These are phyloP conservation scores for Ganoderma sinense DNA, from an alignment of 1,284 basidiomycete genomes.

Conservation along the genomic window DNA sequence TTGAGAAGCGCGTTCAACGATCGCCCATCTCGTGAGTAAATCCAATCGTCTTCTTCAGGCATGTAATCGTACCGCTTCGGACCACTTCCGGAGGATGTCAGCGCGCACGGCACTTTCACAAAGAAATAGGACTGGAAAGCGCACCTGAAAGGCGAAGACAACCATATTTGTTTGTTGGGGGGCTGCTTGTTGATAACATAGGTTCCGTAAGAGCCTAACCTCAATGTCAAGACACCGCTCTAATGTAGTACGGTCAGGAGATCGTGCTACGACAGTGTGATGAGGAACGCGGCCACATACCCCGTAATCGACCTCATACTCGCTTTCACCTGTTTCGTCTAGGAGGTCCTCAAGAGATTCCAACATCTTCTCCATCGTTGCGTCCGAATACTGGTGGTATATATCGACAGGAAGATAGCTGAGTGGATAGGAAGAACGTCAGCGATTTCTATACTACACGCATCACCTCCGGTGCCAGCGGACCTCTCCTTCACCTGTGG, in stretches of 20 bases:
- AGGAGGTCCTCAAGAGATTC: slow-evolving; percentile 83
- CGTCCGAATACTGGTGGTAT: slow-evolving; percentile 85
- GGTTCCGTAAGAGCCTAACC: slow-evolving; percentile 86
- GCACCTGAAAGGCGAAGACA: slow-evolving; percentile 81
- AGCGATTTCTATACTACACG: slow-evolving; percentile 8
- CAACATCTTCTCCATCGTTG: slow-evolving; percentile 84
- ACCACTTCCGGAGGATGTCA: slow-evolving; percentile 60
- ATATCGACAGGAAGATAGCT: slow-evolving; percentile 63
- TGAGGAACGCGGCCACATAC: slow-evolving; percentile 57
- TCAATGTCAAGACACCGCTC: slow-evolving; percentile 92
- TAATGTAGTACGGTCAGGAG: slow-evolving; percentile 42
- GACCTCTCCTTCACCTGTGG: slow-evolving; percentile 41
- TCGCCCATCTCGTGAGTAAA: slow-evolving; percentile 76
- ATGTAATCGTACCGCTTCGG: slow-evolving; percentile 90
- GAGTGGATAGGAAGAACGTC: slow-evolving; percentile 20
- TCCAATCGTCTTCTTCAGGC: slow-evolving; percentile 67
- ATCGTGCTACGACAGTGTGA: neutral
- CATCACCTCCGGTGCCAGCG: slow-evolving; percentile 31
- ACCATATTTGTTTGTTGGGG: slow-evolving; percentile 99
- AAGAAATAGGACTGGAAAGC: slow-evolving; percentile 3
- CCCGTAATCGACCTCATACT: slow-evolving; percentile 93
- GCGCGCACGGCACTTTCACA: neutral
- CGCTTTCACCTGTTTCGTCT: slow-evolving; percentile 63
- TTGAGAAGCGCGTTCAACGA: slow-evolving; percentile 75
- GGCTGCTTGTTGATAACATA: slow-evolving; percentile 99